These are phyloP conservation scores for Penicillium sp. DNA, from an alignment of 2,329 filamentous ascomycete species.

Conservation along the genomic window DNA sequence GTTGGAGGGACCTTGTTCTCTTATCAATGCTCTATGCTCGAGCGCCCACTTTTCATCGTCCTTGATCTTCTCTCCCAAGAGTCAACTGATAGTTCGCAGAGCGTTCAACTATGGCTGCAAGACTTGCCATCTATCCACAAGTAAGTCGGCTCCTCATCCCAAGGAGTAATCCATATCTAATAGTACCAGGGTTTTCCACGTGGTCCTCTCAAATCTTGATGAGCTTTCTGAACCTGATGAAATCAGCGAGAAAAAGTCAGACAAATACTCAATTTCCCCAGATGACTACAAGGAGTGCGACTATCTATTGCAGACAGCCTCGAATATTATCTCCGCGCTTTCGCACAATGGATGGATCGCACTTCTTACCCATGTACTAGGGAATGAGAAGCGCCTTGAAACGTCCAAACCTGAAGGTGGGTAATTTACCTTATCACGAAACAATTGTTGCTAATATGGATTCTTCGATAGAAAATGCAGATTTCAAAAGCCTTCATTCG, in stretches of 20 bases:
- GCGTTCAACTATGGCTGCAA: constrained; percentile 77
- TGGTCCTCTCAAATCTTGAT: constrained; percentile 38
- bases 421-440: background rate
- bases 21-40: constrained; percentile 63
- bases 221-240: constrained; percentile 31
- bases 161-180: constrained; percentile 16
- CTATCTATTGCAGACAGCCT: constrained; percentile 74
- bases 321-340: constrained; percentile 68
- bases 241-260: constrained; percentile 24
- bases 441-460: constrained; percentile 3
- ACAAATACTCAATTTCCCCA: constrained; percentile 47
- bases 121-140: constrained; percentile 51
- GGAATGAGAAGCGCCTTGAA: constrained; percentile 49
- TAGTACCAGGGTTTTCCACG: constrained; percentile 36
- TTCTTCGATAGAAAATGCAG: constrained; percentile 24
- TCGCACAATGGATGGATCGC: constrained; percentile 69
- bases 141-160: constrained; percentile 34
- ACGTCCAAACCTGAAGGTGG: constrained; percentile 53
- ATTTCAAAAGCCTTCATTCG: constrained; percentile 35
- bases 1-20: constrained; percentile 30
- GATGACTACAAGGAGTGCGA: constrained; percentile 74
- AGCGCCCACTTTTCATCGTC: constrained; percentile 76
- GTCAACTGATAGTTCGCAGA: constrained; percentile 70
- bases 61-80: constrained; percentile 76
- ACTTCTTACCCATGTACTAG: constrained; percentile 62